Base-by-base conservation (phyloP, 345 rosid genomes). In the Pistacia vera region DNA sequence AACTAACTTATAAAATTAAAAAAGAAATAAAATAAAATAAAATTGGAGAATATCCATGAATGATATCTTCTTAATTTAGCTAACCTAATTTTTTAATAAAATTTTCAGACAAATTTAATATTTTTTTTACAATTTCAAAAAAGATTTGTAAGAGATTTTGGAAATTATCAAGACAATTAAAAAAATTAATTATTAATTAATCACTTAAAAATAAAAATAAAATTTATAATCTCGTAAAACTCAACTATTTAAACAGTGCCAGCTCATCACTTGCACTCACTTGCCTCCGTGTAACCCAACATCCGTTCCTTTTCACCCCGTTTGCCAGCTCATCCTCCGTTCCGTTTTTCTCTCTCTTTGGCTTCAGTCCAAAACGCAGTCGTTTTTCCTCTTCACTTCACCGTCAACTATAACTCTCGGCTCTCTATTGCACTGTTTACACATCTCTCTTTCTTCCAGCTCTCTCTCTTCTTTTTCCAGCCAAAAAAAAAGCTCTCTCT, bases 301-400 rank as follows among this genome's bases (percentile, higher is more conserved):
- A 66, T 64, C 41, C 71, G 63, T 73, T 83, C 30, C 74, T 36
- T 57, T 28, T 56, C 13, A 35, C 77, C 80, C 60, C 89, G 92
- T 88, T 85, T 71, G 88, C 88, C 91, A 88, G 87, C 84, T 82
- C 84, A 80, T 48, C 75, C 52, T 55, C 80, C 86, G 74, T 69
- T 65, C 80, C 84, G 72, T 77, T 78, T 41, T 33, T 33, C 56
- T 30, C 55, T 58, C 25, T 2, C 13, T 41, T 1, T 18, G n/a
- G 11, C 5, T 35, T 11, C 44, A 12, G 16, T 55, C 73, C 77
- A 64, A 83, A 85, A 81, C 80, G 82, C 63, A 76, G 52, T 54
- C 77, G 71, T 28, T 77, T 44, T 22, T 22, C 25, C 2, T 13
- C 33, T 41, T 52, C 18, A 64, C 71, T 68, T 74, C 54, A 76